Evolutionary conservation across 495 filamentous ascomycete species (phyloP).

Genomic region (Delitschia confertaspora): DNA sequence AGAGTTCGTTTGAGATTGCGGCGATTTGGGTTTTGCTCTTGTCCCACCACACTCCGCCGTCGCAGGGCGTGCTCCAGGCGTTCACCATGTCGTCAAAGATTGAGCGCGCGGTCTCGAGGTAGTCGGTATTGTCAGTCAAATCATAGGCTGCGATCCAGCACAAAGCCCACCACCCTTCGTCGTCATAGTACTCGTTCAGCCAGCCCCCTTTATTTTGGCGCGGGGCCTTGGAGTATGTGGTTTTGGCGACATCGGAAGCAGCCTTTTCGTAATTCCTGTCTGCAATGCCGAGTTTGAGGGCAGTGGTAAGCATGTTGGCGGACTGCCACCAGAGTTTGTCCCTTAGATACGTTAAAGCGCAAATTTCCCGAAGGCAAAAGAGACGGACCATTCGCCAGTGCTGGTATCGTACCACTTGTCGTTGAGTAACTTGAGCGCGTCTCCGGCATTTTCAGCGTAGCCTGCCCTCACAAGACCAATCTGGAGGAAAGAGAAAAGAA

Average conservation of each 20-base stretch:
- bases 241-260: conserved; percentile 19
- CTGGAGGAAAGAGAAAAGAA: conserved; percentile 2
- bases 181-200: conserved; percentile 33
- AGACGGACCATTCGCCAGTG: conserved; percentile 26
- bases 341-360: background rate
- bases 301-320: conserved; percentile 16
- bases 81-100: conserved; percentile 51
- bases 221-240: conserved; percentile 17
- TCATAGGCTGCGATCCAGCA: conserved; percentile 32
- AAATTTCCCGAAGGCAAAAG: conserved; percentile 3
- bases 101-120: conserved; percentile 41
- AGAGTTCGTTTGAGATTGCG: conserved; percentile 34
- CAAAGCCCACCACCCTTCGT: conserved; percentile 34
- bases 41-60: conserved; percentile 24
- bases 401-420: conserved; percentile 26
- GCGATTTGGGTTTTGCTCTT: conserved; percentile 20
- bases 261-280: conserved; percentile 14
- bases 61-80: conserved; percentile 24
- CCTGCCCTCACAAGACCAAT: conserved; percentile 1
- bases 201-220: conserved; percentile 2
- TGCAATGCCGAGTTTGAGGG: conserved; percentile 11
- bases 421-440: conserved; percentile 18
- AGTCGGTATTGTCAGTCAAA: conserved; percentile 27
- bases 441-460: conserved; percentile 16
- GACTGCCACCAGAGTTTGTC: conserved; percentile 22